Evolutionary conservation across 2,329 filamentous ascomycete genomes (phyloP), one percentile per base, ranked within the genome.

Genomic region (Bipolaris gigantea): DNA sequence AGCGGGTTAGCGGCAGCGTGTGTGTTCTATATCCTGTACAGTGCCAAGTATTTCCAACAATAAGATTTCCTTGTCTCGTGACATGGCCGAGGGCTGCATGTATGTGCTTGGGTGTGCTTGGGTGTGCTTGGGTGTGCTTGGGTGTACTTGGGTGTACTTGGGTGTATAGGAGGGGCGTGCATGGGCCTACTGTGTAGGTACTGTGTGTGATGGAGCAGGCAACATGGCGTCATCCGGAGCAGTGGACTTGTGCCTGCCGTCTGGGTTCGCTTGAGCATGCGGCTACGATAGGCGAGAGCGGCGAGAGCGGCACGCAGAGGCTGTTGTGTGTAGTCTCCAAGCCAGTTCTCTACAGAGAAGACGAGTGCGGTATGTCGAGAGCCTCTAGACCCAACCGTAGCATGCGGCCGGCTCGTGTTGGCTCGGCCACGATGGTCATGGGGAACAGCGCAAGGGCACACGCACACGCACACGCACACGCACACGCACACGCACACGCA

Each of bases 1-100:
- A 64, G 56, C 51, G 56, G 57, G 60, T 53, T 53, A 56, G 59
- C 48, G 59, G 60, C 58, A 63, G 66, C 64, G 66, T 68, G 64
- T 69, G 67, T 72, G 63, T 71, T 73, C 68, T 73, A 73, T 70
- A 67, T 67, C 62, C 68, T 73, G 70, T 72, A 73, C 69, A 73
- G 63, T 73, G 70, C 64, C 68, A 71, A 58, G 62, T 71, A 67
- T 61, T 68, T 65, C 59, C 66, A 65, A 70, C 66, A 72, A 72
- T 65, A 62, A 60, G 57, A 66, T 56, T 63, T 62, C 57, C 50
- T 55, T 55, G 53, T 40, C 45, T 54, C 30, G 51, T 50, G 44
- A 49, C 45, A 53, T 38, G 33, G 19, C 27, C 9, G 32, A 32
- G 9, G 25, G 19, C 8, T 23, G 15, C 18, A 27, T 42, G 25